Evolutionary conservation across 305 asterid species (phyloP).

Genomic region (Ruellia speciosa): DNA sequence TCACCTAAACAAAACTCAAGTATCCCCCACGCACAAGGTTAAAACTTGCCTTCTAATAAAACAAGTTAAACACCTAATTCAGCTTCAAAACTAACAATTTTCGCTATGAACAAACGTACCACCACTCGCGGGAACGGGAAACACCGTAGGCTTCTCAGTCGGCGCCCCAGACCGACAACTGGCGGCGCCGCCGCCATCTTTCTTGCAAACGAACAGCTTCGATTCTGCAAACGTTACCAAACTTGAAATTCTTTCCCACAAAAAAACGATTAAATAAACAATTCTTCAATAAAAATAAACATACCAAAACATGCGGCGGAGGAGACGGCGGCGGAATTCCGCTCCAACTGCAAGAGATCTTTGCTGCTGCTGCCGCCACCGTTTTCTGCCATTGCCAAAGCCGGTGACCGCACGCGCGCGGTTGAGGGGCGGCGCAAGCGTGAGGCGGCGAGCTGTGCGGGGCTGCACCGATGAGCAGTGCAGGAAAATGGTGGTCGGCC

Average conservation of each 20-base stretch:
- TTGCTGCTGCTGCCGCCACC: constrained; percentile 32
- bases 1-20: neutral
- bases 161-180: constrained; percentile 22
- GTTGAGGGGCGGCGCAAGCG: no score
- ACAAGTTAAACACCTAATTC: neutral
- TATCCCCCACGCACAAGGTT: neutral
- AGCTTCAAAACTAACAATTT: neutral
- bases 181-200: neutral
- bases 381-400: neutral
- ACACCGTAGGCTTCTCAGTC: constrained; percentile 32
- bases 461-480: no score
- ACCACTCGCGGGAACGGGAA: constrained; percentile 38
- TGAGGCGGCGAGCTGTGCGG: no score
- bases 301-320: constrained; percentile 29
- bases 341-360: constrained; percentile 39
- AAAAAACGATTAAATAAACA: neutral
- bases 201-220: constrained; percentile 32
- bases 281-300: neutral
- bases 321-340: constrained; percentile 15
- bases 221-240: constrained; percentile 32
- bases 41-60: neutral
- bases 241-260: neutral
- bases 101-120: constrained; percentile 11
- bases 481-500: no score
- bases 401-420: no score